Percentiles rank a stretch among this genome's conserved stretches.
These are phyloP conservation scores for Mortierella alpina DNA, from an alignment of 192 early-diverging fungal species.

Conservation along the genomic window DNA sequence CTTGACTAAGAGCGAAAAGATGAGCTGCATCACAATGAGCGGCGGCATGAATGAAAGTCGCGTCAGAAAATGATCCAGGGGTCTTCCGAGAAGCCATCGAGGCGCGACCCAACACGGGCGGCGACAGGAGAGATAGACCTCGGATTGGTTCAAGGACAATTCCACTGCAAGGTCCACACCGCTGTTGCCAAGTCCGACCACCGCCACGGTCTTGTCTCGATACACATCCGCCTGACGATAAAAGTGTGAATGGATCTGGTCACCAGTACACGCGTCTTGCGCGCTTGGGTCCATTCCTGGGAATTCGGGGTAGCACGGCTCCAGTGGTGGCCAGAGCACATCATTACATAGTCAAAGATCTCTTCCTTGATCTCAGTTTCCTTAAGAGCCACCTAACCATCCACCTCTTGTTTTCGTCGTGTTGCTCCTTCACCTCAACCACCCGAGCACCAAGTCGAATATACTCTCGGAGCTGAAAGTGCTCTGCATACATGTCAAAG, in stretches of 20 bases:
- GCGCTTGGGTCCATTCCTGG: conserved; percentile 53
- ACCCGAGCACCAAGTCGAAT: conserved; percentile 68
- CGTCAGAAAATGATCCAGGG: conserved; percentile 58
- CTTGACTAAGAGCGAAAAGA: not conserved
- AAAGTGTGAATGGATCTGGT: conserved; percentile 67
- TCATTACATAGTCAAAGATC: conserved; percentile 71
- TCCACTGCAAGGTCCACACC: conserved; percentile 69
- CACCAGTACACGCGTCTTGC: conserved; percentile 54
- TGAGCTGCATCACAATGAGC: conserved; percentile 42
- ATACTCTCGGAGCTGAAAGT: conserved; percentile 60
- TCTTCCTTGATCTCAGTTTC: conserved; percentile 50
- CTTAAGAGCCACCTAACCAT: conserved; percentile 17
- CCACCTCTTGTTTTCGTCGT: conserved; percentile 57
- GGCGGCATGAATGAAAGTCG: conserved; percentile 56
- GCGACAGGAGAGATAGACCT: conserved; percentile 61
- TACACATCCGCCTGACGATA: conserved; percentile 64
- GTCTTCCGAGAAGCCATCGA: conserved; percentile 61
- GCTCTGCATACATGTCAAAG: conserved; percentile 61
- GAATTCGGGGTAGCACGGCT: conserved; percentile 64
- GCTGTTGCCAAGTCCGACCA: conserved; percentile 71
- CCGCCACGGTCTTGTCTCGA: conserved; percentile 63
- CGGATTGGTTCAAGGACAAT: conserved; percentile 61
- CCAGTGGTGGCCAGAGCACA: conserved; percentile 71
- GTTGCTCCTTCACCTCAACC: conserved; percentile 53
- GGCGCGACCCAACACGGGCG: conserved; percentile 44